Evolutionary conservation across 139 green algal genomes (phyloP).

Genomic region (Chlorella sorokiniana): DNA sequence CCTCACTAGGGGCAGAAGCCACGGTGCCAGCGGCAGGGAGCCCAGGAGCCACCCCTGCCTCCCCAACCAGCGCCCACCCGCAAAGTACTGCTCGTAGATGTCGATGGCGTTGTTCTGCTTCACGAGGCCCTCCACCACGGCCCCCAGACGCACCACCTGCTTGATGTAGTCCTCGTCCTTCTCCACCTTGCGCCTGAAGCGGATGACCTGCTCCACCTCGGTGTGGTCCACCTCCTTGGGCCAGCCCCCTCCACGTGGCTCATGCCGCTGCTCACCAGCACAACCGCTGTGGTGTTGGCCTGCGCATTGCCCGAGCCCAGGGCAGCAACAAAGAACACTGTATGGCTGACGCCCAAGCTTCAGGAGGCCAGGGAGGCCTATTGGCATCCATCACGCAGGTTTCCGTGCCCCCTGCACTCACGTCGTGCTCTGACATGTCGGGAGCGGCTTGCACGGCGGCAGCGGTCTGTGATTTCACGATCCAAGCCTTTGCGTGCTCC

Average conservation of each 20-base stretch:
- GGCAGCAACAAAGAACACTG: background rate
- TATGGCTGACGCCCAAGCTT: background rate
- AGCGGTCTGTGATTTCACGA: slow-evolving; percentile 72
- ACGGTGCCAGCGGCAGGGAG: background rate
- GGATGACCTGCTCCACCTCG: slow-evolving; percentile 87
- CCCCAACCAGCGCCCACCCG: background rate
- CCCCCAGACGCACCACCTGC: slow-evolving; percentile 71
- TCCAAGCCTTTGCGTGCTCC: slow-evolving; percentile 75
- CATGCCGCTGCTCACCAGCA: slow-evolving; percentile 77
- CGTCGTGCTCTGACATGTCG: slow-evolving; percentile 87
- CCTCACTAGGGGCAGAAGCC: background rate
- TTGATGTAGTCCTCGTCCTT: slow-evolving; percentile 96
- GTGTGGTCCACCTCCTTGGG: slow-evolving; percentile 92
- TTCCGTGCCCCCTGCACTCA: background rate
- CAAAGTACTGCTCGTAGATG: slow-evolving; percentile 96
- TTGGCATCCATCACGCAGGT: background rate
- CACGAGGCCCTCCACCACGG: slow-evolving; percentile 77
- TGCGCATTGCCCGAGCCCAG: slow-evolving; percentile 19
- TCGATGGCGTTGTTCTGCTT: slow-evolving; percentile 96
- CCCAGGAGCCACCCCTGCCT: background rate
- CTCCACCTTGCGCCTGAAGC: slow-evolving; percentile 81
- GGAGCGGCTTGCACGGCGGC: slow-evolving; percentile 76
- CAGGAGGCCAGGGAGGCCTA: background rate
- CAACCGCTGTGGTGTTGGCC: slow-evolving; percentile 82
- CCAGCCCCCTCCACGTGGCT: slow-evolving; percentile 92